These are phyloP conservation scores for Ceratobasidium sp. DNA, from an alignment of 1,284 basidiomycete species.

Conservation along the genomic window DNA sequence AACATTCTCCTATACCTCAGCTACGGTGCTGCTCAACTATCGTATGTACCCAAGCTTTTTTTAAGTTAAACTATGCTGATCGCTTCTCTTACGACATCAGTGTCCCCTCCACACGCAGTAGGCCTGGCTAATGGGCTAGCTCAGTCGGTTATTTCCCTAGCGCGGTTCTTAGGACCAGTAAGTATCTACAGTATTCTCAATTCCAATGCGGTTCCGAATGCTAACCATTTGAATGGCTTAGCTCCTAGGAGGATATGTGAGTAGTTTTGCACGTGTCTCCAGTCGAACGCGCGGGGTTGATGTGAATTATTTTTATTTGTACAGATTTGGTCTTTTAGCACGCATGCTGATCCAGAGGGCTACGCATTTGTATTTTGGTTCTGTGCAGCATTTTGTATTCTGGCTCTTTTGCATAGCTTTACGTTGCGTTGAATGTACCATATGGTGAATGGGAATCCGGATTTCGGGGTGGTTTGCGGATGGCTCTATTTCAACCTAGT, in stretches of 20 bases:
- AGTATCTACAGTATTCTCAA: slow-evolving; percentile 10
- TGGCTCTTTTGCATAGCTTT: slow-evolving; percentile 75
- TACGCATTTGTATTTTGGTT: slow-evolving; percentile 78
- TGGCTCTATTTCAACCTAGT: background rate
- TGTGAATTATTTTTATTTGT: slow-evolving; percentile 5
- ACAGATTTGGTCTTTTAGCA: slow-evolving; percentile 70
- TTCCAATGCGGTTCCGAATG: background rate
- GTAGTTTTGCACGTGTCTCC: slow-evolving; percentile 40
- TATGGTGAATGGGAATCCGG: background rate
- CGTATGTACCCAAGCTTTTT: slow-evolving; percentile 42
- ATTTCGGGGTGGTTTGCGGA: background rate
- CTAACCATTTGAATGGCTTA: slow-evolving; percentile 19
- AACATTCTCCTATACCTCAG: slow-evolving; percentile 81
- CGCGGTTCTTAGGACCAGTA: slow-evolving; percentile 75
- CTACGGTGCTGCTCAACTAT: slow-evolving; percentile 82
- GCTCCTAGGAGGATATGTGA: slow-evolving; percentile 47
- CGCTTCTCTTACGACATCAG: slow-evolving; percentile 58
- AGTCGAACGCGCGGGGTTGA: background rate
- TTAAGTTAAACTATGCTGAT: background rate
- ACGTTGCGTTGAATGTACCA: slow-evolving; percentile 66
- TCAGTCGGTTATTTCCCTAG: slow-evolving; percentile 84
- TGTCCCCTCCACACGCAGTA: slow-evolving; percentile 80
- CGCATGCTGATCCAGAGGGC: slow-evolving; percentile 72
- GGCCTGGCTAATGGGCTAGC: slow-evolving; percentile 83
- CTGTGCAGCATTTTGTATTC: slow-evolving; percentile 67